phyloP scores from a whole-genome alignment of 1,284 basidiomycete species.

The Sporisorium iseilematis-ciliati region DNA sequence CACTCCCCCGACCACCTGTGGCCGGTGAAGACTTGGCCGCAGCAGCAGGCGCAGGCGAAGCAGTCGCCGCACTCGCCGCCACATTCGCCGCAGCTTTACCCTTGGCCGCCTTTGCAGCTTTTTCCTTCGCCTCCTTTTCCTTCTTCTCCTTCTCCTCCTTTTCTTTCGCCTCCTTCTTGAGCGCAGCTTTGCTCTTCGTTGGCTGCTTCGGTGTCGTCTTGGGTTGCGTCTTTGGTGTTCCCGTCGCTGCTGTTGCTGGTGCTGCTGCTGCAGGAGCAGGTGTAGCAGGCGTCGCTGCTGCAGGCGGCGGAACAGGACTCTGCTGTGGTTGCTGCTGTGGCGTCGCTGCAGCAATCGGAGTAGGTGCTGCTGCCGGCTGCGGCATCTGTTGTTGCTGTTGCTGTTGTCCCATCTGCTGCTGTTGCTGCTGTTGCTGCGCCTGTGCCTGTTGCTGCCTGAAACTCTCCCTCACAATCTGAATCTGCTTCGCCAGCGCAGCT shows the following conservation, averaged over 20 bases:
- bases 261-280: constrained; percentile 11
- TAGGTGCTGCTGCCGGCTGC: constrained; percentile 17
- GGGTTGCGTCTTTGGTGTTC: constrained; percentile 18
- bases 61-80: constrained; percentile 15
- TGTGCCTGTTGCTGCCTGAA: constrained; percentile 57
- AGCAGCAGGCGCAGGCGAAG: constrained; percentile 18
- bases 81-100: constrained; percentile 16
- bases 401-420: constrained; percentile 11
- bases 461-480: constrained; percentile 56
- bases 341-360: constrained; percentile 13
- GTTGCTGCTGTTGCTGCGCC: constrained; percentile 21
- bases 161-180: constrained; percentile 39
- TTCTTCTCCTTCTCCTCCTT: constrained; percentile 43
- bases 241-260: constrained; percentile 8
- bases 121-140: constrained; percentile 35
- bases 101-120: constrained; percentile 26
- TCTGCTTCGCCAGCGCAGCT: constrained; percentile 59
- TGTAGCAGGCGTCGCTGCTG: constrained; percentile 9
- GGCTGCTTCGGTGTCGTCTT: constrained; percentile 40
- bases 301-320: constrained; percentile 22
- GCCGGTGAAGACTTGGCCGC: constrained; percentile 12
- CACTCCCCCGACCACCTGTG: constrained; percentile 3
- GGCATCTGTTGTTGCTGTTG: constrained; percentile 28
- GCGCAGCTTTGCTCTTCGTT: constrained; percentile 38
- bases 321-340: constrained; percentile 22